Evolutionary conservation across 2,329 filamentous ascomycete genomes (phyloP), one percentile per base, ranked within the genome.

Genomic region (Ophiognomonia clavigignenti-juglandacearum): DNA sequence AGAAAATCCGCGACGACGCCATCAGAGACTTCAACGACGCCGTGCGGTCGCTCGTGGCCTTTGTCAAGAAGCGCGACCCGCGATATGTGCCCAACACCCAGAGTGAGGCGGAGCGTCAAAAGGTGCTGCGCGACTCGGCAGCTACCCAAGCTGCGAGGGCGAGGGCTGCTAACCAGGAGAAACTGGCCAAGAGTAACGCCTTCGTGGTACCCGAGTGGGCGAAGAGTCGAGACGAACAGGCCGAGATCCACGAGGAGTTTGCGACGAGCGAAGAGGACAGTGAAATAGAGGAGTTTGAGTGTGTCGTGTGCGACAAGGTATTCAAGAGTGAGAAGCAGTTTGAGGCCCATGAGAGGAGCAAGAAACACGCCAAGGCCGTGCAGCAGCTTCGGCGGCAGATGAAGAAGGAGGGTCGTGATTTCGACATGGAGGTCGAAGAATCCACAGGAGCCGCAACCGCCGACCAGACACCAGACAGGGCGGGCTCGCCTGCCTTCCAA

Each of bases 251-350:
- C 6, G 63, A 65, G 57, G 63, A 76, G 53, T 93, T 92, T 64
- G 87, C 67, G 6, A 68, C 77, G 26, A 72, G 69, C 11, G 77
- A 78, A 22, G 71, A 74, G n/a, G 73, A 72, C 43, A 73, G 71
- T 2, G 77, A 78, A 52, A 63, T 76, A 4, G 77, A 85, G 54
- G 69, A 81, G 24, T 78, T 88, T 44, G 83, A 83, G 57, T 97
- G 93, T 61, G 78, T 85, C 3, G 78, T 82, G 4, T 97, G 93
- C 65, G 78, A 82, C 55, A 88, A 86, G 55, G 76, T 69, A 0
- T 98, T 97, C 68, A 80, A 96, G 67, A 97, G 91, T 59, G 87
- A 95, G 61, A 90, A 89, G 55, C 92, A 97, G 61, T 90, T 86
- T 51, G 83, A 95, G 59, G 85, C 86, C 3, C 93, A 98, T 59